These are phyloP conservation scores for Rostrohypoxylon terebratum DNA, from an alignment of 495 filamentous ascomycete genomes.

Conservation along the genomic window DNA sequence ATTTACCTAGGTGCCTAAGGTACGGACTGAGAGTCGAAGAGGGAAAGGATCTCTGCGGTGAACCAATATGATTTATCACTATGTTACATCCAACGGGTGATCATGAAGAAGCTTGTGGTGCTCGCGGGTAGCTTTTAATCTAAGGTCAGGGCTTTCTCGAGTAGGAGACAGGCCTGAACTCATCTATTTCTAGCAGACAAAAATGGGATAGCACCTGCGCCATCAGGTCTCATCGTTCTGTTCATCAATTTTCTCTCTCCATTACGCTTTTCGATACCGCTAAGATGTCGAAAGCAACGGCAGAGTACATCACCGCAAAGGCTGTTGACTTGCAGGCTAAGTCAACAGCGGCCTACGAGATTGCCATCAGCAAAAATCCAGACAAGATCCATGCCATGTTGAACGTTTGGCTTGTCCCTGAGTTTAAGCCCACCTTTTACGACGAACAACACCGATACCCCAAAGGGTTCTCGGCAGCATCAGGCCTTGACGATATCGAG, in stretches of 20 bases:
- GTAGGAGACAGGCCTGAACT: background rate
- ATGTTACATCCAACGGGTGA: background rate
- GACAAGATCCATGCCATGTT: conserved; percentile 49
- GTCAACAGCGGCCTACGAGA: conserved; percentile 33
- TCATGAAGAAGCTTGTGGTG: background rate
- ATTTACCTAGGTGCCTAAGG: background rate
- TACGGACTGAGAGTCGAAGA: background rate
- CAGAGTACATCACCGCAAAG: conserved; percentile 25
- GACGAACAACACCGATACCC: conserved; percentile 22
- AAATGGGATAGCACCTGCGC: background rate
- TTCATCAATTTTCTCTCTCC: background rate
- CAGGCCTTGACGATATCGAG: conserved; percentile 46
- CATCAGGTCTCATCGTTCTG: background rate
- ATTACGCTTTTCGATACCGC: background rate
- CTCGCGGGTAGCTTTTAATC: conserved; percentile 1
- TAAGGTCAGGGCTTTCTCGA: background rate
- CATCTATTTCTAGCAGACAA: background rate
- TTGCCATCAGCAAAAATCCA: conserved; percentile 42
- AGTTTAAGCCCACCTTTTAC: conserved; percentile 48
- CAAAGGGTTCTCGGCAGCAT: background rate
- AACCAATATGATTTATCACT: conserved; percentile 11
- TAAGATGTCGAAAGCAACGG: conserved; percentile 30
- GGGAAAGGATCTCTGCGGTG: background rate
- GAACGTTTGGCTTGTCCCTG: conserved; percentile 48
- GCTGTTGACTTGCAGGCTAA: conserved; percentile 37